Percentiles rank a stretch among this genome's conserved stretches.
Conservation (phyloP, 208 protist species). For the Wallacemonas sp. region DNA sequence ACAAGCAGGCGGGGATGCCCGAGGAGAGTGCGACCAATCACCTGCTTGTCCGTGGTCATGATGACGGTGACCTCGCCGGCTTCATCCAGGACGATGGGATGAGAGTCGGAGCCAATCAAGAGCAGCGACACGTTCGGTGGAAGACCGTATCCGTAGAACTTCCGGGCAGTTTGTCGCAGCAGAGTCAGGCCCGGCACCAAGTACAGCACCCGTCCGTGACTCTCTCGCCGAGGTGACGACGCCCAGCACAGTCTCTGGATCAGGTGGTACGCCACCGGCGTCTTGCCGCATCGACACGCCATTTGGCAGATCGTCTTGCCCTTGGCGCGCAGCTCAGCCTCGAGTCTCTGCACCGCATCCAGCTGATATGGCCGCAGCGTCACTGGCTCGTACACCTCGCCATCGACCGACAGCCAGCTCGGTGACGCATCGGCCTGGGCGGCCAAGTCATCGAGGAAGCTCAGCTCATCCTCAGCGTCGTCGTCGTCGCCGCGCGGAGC, state of each 20-base stretch:
- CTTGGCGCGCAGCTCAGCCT: constrained; percentile 31
- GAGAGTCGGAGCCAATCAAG: constrained; percentile 62
- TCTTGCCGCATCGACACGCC: constrained; percentile 83
- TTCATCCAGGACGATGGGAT: constrained; percentile 36
- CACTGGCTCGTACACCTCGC: constrained; percentile 34
- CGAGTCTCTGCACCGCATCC: constrained; percentile 57
- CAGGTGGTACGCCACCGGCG: constrained; percentile 68
- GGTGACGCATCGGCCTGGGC: neutral
- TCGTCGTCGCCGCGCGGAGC: constrained; percentile 1
- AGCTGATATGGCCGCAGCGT: constrained; percentile 63
- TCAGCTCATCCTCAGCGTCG: constrained; percentile 21
- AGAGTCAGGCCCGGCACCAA: constrained; percentile 74
- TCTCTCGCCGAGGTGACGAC: neutral
- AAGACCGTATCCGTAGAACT: constrained; percentile 69
- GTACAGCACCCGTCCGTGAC: constrained; percentile 48
- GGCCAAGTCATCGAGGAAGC: constrained; percentile 10
- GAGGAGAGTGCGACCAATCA: constrained; percentile 47
- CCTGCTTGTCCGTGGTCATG: constrained; percentile 65
- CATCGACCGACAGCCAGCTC: constrained; percentile 4
- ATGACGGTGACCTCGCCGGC: constrained; percentile 13
- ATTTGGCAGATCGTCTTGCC: constrained; percentile 73
- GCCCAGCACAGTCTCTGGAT: constrained; percentile 26
- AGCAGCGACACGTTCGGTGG: constrained; percentile 39
- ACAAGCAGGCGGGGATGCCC: constrained; percentile 41
- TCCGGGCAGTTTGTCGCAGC: constrained; percentile 66